A percentile compares a stretch with the other conserved stretches of the same genome.
phyloP scores from a whole-genome alignment of 2,329 filamentous ascomycete species.

The Penicillium brevicompactum region DNA sequence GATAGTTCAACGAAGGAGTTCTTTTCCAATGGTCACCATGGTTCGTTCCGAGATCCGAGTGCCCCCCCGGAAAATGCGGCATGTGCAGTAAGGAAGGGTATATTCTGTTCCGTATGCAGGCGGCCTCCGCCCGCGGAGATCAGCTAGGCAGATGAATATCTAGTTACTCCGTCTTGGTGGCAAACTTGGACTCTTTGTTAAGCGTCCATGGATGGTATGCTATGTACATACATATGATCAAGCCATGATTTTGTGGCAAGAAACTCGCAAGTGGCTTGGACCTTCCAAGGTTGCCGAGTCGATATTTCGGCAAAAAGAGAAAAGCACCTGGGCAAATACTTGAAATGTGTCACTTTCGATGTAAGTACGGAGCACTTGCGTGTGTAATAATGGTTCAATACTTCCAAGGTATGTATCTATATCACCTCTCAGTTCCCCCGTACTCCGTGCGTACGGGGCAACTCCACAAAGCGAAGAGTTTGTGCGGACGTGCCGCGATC shows the following conservation, averaged over 20 bases:
- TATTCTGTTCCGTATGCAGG: neutral
- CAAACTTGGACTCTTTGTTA: too few species aligned
- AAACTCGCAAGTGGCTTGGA: too few species aligned
- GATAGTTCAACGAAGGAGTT: neutral
- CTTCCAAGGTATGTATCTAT: neutral
- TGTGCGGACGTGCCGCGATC: neutral
- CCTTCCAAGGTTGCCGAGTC: too few species aligned
- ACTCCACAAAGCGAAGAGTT: neutral
- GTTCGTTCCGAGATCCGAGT: neutral
- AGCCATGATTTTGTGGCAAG: too few species aligned
- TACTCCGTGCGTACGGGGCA: neutral
- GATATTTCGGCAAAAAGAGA: too few species aligned
- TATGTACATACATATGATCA: too few species aligned
- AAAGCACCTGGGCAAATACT: too few species aligned
- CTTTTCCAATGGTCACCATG: neutral
- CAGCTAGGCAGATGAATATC: neutral
- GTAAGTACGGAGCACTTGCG: too few species aligned
- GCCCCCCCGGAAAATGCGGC: neutral
- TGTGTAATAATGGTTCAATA: neutral
- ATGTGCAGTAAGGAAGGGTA: neutral
- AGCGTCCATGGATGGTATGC: too few species aligned
- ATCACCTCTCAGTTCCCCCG: neutral
- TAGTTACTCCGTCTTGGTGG: too few species aligned
- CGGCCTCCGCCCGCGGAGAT: neutral
- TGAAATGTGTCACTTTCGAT: too few species aligned